A percentile compares a stretch with the other conserved stretches of the same genome.
phyloP scores from a whole-genome alignment of 106 monocot species.

The Allium cepa region DNA sequence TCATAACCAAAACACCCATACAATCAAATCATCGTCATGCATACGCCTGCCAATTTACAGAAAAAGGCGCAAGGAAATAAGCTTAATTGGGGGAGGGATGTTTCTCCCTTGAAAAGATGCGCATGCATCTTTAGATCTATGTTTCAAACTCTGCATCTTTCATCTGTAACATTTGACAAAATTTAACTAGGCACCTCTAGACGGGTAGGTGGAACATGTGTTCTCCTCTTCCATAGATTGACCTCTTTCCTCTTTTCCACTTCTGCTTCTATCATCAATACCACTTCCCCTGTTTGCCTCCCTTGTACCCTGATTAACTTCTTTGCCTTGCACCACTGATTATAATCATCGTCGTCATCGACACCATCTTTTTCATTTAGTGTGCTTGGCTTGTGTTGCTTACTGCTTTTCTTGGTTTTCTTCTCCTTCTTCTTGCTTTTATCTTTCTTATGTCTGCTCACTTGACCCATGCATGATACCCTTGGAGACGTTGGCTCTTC shows the following conservation, averaged over 20 bases:
- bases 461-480: slow-evolving; percentile 82
- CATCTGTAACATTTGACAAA: no score
- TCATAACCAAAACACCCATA: no score
- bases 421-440: background rate
- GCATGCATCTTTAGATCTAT: no score
- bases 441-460: slow-evolving; percentile 49
- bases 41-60: no score
- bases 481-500: slow-evolving; percentile 68
- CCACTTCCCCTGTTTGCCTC: slow-evolving; percentile 22
- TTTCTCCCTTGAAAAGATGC: no score
- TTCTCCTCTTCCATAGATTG: slow-evolving; percentile 56
- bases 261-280: slow-evolving; percentile 8
- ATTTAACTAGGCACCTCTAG: slow-evolving; percentile 7
- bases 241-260: slow-evolving; percentile 36
- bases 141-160: no score
- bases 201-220: slow-evolving; percentile 14
- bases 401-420: background rate
- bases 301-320: slow-evolving; percentile 35
- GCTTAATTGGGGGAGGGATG: no score
- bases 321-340: slow-evolving; percentile 4
- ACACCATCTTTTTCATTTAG: background rate
- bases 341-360: background rate
- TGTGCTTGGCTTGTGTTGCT: background rate
- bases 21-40: no score
- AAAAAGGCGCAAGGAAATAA: no score